Conservation (phyloP, 768 basidiomycete species). For the Rickenella mellea region DNA sequence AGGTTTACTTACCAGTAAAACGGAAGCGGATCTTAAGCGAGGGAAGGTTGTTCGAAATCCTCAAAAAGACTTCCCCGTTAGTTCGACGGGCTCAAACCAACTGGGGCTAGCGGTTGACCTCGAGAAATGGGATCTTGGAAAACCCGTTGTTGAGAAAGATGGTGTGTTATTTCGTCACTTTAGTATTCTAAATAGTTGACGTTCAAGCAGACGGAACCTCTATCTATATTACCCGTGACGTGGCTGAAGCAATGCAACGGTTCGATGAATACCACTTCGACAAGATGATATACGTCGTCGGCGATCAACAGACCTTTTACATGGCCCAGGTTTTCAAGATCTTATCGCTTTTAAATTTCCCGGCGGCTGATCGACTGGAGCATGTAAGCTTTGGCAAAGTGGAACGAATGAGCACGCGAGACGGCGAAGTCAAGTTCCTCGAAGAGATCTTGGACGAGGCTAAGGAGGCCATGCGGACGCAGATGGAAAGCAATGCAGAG, state of each 20-base stretch:
- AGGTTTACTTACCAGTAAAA: slow-evolving; percentile 5
- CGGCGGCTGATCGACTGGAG: slow-evolving; percentile 29
- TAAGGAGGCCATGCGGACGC: slow-evolving; percentile 34
- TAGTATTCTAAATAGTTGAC: neutral
- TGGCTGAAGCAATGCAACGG: slow-evolving; percentile 30
- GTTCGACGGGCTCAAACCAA: slow-evolving; percentile 10
- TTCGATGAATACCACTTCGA: slow-evolving; percentile 32
- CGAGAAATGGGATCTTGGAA: slow-evolving; percentile 25
- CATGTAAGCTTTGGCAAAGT: slow-evolving; percentile 35
- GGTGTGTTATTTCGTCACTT: slow-evolving; percentile 3
- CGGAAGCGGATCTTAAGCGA: neutral
- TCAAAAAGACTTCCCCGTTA: neutral
- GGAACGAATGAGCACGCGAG: slow-evolving; percentile 30
- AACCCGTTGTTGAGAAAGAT: slow-evolving; percentile 27
- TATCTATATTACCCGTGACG: slow-evolving; percentile 32
- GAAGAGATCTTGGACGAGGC: slow-evolving; percentile 35
- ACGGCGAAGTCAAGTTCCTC: slow-evolving; percentile 38
- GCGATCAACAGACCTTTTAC: slow-evolving; percentile 30
- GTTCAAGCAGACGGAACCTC: slow-evolving; percentile 26
- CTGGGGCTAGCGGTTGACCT: slow-evolving; percentile 25
- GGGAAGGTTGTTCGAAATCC: neutral
- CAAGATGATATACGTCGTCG: slow-evolving; percentile 35
- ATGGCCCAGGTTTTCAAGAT: slow-evolving; percentile 38
- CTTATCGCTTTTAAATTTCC: slow-evolving; percentile 34
- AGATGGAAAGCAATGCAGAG: slow-evolving; percentile 37